Evolutionary conservation across 1,284 basidiomycete genomes (phyloP).

Genomic region (Tetrapyrgos nigripes): DNA sequence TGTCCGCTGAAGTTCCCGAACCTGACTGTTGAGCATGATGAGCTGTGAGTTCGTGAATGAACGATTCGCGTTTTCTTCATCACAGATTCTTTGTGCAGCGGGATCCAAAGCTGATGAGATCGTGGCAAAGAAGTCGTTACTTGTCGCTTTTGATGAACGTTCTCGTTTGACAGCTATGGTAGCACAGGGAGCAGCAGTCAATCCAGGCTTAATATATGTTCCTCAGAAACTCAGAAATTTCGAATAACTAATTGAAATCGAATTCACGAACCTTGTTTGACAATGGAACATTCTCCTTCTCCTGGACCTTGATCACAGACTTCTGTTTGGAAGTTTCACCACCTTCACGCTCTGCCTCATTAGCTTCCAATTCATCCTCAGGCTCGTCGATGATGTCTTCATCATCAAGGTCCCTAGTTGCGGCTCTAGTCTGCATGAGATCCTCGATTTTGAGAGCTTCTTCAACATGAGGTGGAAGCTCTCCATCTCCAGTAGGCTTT

Average conservation of each 20-base stretch:
- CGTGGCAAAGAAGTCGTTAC: slow-evolving; percentile 14
- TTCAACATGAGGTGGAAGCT: slow-evolving; percentile 33
- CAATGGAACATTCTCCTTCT: not conserved
- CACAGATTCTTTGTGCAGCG: not conserved
- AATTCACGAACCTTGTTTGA: not conserved
- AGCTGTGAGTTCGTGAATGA: slow-evolving; percentile 19
- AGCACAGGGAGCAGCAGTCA: not conserved
- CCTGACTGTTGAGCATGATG: slow-evolving; percentile 20
- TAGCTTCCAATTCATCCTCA: slow-evolving; percentile 10
- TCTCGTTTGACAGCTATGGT: not conserved
- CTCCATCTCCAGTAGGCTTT: slow-evolving; percentile 41
- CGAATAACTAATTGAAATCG: not conserved
- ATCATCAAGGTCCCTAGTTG: slow-evolving; percentile 32
- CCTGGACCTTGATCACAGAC: not conserved
- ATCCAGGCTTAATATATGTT: not conserved
- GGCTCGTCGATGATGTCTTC: slow-evolving; percentile 22
- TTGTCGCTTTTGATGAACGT: not conserved
- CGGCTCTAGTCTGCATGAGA: slow-evolving; percentile 29
- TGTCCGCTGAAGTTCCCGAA: slow-evolving; percentile 19
- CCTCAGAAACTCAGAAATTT: not conserved
- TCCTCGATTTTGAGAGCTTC: slow-evolving; percentile 32
- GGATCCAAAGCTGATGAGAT: slow-evolving; percentile 21
- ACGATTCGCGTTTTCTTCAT: slow-evolving; percentile 17
- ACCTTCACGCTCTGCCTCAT: not conserved
- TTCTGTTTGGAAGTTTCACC: not conserved